These are phyloP conservation scores for Backusella parvicylindrica DNA, from an alignment of 192 early-diverging fungal species.

Conservation along the genomic window DNA sequence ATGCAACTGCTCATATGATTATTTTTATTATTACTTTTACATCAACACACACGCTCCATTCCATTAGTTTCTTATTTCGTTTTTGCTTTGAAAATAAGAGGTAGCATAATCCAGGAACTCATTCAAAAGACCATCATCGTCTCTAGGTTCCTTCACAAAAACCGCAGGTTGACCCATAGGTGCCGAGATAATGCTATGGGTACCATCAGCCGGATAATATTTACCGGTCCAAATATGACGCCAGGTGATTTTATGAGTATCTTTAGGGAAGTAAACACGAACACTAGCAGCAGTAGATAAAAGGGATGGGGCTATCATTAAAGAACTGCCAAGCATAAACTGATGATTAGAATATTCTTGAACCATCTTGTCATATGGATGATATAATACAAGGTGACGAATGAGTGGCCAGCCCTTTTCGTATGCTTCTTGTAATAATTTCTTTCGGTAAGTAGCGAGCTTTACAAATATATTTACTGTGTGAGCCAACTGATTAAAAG, in stretches of 20 bases:
- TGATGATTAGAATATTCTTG: slow-evolving; percentile 29
- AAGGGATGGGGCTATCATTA: slow-evolving; percentile 33
- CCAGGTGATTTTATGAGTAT: slow-evolving; percentile 12
- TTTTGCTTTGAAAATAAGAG: background rate
- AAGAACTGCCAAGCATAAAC: slow-evolving; percentile 29
- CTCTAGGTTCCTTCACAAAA: slow-evolving; percentile 35
- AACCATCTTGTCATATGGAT: slow-evolving; percentile 25
- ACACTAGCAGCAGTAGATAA: slow-evolving; percentile 15
- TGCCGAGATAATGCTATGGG: slow-evolving; percentile 9
- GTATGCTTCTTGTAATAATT: slow-evolving; percentile 25
- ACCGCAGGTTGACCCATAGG: slow-evolving; percentile 32
- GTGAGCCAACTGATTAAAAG: slow-evolving; percentile 22
- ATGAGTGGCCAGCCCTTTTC: slow-evolving; percentile 33
- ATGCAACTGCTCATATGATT: too few species aligned
- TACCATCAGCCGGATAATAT: slow-evolving; percentile 23
- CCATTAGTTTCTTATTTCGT: background rate
- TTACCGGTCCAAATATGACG: slow-evolving; percentile 34
- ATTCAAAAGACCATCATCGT: slow-evolving; percentile 25
- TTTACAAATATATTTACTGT: slow-evolving; percentile 23
- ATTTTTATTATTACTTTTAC: too few species aligned
- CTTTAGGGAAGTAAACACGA: slow-evolving; percentile 36
- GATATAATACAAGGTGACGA: slow-evolving; percentile 32
- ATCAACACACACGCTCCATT: too few species aligned
- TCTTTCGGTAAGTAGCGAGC: slow-evolving; percentile 21
- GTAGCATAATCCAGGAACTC: slow-evolving; percentile 22